Evolutionary conservation across 768 basidiomycete genomes (phyloP).

Genomic region (Termitomyces bulborhizus): DNA sequence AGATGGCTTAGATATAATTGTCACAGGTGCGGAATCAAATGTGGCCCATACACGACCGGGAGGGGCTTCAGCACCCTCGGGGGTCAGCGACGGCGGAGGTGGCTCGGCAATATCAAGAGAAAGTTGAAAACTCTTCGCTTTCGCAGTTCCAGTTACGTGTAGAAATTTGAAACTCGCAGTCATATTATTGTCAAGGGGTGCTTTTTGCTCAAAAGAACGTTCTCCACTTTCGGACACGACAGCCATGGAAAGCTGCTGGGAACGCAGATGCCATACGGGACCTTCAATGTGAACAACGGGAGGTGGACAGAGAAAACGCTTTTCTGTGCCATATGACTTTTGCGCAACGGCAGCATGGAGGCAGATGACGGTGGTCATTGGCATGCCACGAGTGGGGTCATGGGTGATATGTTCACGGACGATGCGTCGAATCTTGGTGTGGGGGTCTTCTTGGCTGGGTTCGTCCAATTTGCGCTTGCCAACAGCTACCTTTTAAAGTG

Average conservation of each 20-base stretch:
- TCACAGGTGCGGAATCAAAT: slow-evolving; percentile 88
- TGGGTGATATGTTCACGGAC: slow-evolving; percentile 78
- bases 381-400: slow-evolving; percentile 68
- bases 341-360: slow-evolving; percentile 92
- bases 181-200: slow-evolving; percentile 77
- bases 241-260: slow-evolving; percentile 79
- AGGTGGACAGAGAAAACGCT: slow-evolving; percentile 90
- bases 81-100: slow-evolving; percentile 40
- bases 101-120: slow-evolving; percentile 83
- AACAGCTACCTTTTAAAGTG: slow-evolving; percentile 29
- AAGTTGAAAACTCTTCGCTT: slow-evolving; percentile 85
- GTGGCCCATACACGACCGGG: slow-evolving; percentile 81
- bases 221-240: slow-evolving; percentile 81
- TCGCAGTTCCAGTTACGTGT: slow-evolving; percentile 83
- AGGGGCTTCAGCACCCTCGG: slow-evolving; percentile 38
- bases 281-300: slow-evolving; percentile 92
- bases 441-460: slow-evolving; percentile 55
- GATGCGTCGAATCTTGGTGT: slow-evolving; percentile 78
- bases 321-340: slow-evolving; percentile 95
- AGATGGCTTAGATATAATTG: slow-evolving; percentile 94
- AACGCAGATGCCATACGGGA: slow-evolving; percentile 77
- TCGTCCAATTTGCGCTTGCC: slow-evolving; percentile 76
- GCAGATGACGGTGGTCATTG: slow-evolving; percentile 88
- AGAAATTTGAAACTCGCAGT: slow-evolving; percentile 88
- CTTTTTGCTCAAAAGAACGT: slow-evolving; percentile 80